Percentiles rank a stretch among this genome's conserved stretches.
These are phyloP conservation scores for Colletotrichum kahawae DNA, from an alignment of 2,329 filamentous ascomycete genomes.

Conservation along the genomic window DNA sequence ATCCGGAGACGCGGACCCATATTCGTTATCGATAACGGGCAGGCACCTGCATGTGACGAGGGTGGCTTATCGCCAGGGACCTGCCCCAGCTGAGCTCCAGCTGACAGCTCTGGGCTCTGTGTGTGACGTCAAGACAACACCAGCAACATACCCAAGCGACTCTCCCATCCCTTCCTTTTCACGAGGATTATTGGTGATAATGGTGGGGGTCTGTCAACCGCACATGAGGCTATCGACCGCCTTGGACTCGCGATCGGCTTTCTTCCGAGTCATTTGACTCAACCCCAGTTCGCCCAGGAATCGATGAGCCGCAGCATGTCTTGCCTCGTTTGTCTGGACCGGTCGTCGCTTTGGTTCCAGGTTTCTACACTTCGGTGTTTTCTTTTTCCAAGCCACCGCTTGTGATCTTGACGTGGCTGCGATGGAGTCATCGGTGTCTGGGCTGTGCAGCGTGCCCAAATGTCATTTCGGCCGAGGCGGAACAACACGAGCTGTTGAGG, in stretches of 20 bases:
- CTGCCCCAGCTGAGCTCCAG: not conserved
- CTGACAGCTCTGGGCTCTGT: not conserved
- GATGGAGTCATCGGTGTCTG: not conserved
- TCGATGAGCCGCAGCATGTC: not conserved
- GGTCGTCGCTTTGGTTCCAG: not conserved
- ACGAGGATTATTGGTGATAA: not conserved
- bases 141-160: not conserved
- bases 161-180: not conserved
- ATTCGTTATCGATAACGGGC: constrained; percentile 2
- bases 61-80: not conserved
- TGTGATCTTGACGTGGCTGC: not conserved
- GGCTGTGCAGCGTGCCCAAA: not conserved
- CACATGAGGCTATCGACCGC: constrained; percentile 11
- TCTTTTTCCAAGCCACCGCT: not conserved
- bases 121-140: constrained; percentile 1
- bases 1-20: not conserved
- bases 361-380: not conserved
- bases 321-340: not conserved
- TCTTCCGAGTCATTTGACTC: not conserved
- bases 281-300: not conserved
- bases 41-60: not conserved
- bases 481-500: not conserved
- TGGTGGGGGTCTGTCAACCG: not conserved
- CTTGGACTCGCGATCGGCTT: not conserved
- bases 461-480: not conserved